Percentiles rank a stretch among this genome's conserved stretches.
These are phyloP conservation scores for Debaryomyces singareniensis DNA, from an alignment of 1,139 yeast species.

Conservation along the genomic window DNA sequence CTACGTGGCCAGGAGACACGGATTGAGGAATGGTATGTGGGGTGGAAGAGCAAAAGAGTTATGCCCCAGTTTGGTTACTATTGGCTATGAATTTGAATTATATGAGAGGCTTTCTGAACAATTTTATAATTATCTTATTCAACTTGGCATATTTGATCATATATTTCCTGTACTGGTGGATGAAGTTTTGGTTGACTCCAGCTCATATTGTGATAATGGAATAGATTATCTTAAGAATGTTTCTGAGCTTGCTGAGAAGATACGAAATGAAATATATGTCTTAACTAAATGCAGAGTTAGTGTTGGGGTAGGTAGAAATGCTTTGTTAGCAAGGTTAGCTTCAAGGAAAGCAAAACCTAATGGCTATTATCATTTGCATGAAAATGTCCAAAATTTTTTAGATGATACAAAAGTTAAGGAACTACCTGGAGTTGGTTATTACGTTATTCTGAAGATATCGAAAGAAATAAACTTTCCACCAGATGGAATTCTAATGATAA, in stretches of 20 bases:
- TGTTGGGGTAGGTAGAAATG: conserved; percentile 68
- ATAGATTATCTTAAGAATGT: conserved; percentile 6
- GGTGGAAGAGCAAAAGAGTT: conserved; percentile 50
- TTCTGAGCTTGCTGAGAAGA: conserved; percentile 18
- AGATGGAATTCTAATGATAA: conserved; percentile 10
- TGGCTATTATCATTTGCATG: conserved; percentile 42
- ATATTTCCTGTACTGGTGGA: conserved; percentile 86
- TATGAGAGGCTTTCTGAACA: conserved; percentile 50
- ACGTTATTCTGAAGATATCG: conserved; percentile 40
- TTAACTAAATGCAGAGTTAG: conserved; percentile 66
- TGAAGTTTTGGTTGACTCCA: conserved; percentile 75
- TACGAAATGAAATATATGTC: conserved; percentile 40
- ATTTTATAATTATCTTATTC: conserved; percentile 50
- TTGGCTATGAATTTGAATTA: conserved; percentile 69
- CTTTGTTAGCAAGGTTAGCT: conserved; percentile 75
- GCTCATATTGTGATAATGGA: conserved; percentile 23
- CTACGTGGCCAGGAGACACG: conserved; percentile 69
- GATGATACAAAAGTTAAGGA: conserved; percentile 40
- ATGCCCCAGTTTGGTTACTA: conserved; percentile 58
- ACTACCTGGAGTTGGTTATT: conserved; percentile 83
- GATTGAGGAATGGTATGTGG: conserved; percentile 91
- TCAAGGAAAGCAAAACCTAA: conserved; percentile 74
- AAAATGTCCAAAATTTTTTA: conserved; percentile 31
- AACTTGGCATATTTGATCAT: conserved; percentile 43
- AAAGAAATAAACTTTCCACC: conserved; percentile 9